A percentile compares a stretch with the other conserved stretches of the same genome.
phyloP scores from a whole-genome alignment of 2,329 filamentous ascomycete species.

The Trichoderma aggressivum region DNA sequence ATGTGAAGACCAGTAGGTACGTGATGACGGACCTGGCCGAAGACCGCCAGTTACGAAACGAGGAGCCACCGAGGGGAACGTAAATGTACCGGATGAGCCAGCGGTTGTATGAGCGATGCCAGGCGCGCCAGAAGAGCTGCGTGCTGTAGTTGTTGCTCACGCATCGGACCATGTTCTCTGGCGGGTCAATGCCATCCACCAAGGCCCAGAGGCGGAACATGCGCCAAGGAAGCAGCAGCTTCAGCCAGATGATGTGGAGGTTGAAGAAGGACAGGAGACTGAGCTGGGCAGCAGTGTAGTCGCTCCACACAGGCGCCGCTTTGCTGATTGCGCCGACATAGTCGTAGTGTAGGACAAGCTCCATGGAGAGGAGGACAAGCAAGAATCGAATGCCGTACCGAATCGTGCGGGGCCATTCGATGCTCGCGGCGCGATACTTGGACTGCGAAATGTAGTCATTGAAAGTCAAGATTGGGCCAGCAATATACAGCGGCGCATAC shows the following conservation, averaged over 20 bases:
- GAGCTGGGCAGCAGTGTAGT: constrained; percentile 83
- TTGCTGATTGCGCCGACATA: constrained; percentile 93
- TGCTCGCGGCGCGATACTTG: constrained; percentile 68
- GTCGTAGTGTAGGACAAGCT: constrained; percentile 84
- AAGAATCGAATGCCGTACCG: constrained; percentile 82
- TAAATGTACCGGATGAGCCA: constrained; percentile 95
- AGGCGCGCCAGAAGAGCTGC: constrained; percentile 88
- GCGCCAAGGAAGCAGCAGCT: constrained; percentile 94
- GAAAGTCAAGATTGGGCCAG: constrained; percentile 92
- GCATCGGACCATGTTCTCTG: constrained; percentile 97
- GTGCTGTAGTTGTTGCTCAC: constrained; percentile 93
- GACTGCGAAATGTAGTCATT: constrained; percentile 94
- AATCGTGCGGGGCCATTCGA: constrained; percentile 66
- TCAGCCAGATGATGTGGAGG: constrained; percentile 95
- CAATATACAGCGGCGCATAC: constrained; percentile 89
- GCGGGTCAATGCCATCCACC: constrained; percentile 85
- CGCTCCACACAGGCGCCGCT: constrained; percentile 70
- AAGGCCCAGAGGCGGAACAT: constrained; percentile 97
- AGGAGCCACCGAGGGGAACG: constrained; percentile 77
- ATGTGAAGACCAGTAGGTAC: constrained; percentile 85
- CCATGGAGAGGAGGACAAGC: constrained; percentile 80
- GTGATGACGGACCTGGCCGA: constrained; percentile 64
- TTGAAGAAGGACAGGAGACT: constrained; percentile 93
- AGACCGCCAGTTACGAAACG: constrained; percentile 43
- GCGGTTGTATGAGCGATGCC: constrained; percentile 93